Evolutionary conservation across 495 filamentous ascomycete genomes (phyloP).

Genomic region (Podospora comata): DNA sequence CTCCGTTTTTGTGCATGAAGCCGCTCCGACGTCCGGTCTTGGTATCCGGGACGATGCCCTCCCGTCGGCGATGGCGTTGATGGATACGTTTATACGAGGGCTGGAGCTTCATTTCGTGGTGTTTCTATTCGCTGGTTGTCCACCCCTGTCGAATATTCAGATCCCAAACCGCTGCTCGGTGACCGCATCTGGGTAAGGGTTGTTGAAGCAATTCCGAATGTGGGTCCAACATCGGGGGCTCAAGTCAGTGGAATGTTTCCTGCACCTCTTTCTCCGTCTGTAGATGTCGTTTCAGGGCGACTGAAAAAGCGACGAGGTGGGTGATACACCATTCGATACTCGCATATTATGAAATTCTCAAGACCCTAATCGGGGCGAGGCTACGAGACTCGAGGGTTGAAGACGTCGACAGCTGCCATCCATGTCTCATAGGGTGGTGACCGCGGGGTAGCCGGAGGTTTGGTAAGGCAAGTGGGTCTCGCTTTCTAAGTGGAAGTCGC

Average conservation of each 20-base stretch:
- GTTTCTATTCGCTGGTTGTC: background rate
- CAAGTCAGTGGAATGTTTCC: background rate
- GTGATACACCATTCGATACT: background rate
- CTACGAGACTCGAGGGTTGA: background rate
- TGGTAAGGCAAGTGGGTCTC: background rate
- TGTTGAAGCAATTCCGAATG: background rate
- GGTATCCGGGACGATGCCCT: background rate
- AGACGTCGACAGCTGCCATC: background rate
- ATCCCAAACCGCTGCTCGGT: background rate
- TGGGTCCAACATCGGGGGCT: background rate
- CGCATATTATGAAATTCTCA: too few species aligned
- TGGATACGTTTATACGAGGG: background rate
- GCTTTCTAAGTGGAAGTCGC: background rate
- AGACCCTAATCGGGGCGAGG: too few species aligned
- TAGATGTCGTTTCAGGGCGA: background rate
- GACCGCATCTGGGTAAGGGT: background rate
- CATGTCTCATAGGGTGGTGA: background rate
- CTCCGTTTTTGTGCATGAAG: constrained; percentile 12
- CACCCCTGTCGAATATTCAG: background rate
- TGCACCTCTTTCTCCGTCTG: background rate
- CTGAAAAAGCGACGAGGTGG: background rate
- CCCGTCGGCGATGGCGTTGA: background rate
- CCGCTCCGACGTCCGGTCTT: background rate
- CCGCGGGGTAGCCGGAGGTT: background rate
- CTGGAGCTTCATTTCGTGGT: background rate